Evolutionary conservation across 176 grass and related monocot species (phyloP).

Genomic region (Musa troglodytarum): DNA sequence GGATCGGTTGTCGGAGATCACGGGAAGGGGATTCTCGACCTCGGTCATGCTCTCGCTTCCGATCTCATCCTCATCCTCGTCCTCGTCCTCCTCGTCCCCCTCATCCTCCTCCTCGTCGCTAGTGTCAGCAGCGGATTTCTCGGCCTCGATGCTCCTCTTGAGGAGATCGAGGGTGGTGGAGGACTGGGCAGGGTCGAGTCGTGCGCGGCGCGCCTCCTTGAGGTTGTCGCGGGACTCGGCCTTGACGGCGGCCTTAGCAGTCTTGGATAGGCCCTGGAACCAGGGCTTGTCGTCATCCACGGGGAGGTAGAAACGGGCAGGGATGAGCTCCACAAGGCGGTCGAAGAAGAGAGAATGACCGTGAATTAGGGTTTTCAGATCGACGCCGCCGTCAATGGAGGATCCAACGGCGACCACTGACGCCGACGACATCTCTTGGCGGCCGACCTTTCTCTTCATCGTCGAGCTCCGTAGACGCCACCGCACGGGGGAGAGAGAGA

Average conservation of each 20-base stretch:
- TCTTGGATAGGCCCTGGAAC: slow-evolving; percentile 65
- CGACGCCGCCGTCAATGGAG: not conserved
- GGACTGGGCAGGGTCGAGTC: slow-evolving; percentile 46
- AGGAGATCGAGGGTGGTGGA: slow-evolving; percentile 56
- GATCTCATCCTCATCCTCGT: not conserved
- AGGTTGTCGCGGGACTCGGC: slow-evolving; percentile 53
- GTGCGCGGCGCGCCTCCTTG: slow-evolving; percentile 53
- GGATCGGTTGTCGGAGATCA: slow-evolving; percentile 35
- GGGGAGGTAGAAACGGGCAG: slow-evolving; percentile 58
- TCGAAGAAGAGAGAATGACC: slow-evolving; percentile 61
- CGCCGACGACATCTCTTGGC: no score
- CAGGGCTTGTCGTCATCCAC: slow-evolving; percentile 58
- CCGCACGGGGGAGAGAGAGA: no score
- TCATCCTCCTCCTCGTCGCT: not conserved
- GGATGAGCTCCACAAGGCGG: slow-evolving; percentile 73
- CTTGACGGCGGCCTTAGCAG: slow-evolving; percentile 54
- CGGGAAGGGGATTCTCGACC: not conserved
- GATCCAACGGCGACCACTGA: not conserved
- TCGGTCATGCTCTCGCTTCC: slow-evolving; percentile 9
- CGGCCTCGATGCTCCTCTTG: slow-evolving; percentile 39
- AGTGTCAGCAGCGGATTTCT: not conserved
- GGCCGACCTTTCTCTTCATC: no score
- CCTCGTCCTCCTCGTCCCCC: no score
- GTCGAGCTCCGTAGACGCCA: no score
- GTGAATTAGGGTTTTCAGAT: slow-evolving; percentile 15